Evolutionary conservation across 106 monocot genomes (phyloP), one percentile per base, ranked within the genome.

Genomic region (Acorus calamus): DNA sequence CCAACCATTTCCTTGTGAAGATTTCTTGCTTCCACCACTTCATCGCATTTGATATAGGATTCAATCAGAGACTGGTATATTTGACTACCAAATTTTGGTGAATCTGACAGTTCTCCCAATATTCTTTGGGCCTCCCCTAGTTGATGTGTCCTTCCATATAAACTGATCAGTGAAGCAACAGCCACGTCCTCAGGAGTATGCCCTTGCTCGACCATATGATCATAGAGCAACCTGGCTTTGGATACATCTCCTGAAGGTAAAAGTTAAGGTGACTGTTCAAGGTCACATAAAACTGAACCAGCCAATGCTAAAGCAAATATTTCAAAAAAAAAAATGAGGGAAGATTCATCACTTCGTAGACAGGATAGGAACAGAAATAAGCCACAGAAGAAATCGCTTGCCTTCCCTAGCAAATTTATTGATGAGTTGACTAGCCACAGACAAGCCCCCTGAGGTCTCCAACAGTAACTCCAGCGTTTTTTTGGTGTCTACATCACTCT

Each of bases 371-470:
- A 44, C 4, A 61, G 14, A 70, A 14, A 60, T 8, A 42, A 42
- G 44, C 55, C 14, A 64, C 9, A 28, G 28, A 10, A 47, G 13
- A 66, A 54, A 51, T 45, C 68, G 50, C 84, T 73, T 82, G 62
- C 96, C 96, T 88, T 88, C 79, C 74, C 79, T 87, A 65, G 66
- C 71, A 69, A 85, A 98, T 71, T 85, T 91, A 60, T 57, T 75
- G 54, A 98, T 83, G 55, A 98, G 67, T 73, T 77, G 83, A 59
- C 70, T 92, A 42, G 73, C 78, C 51, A 71, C 65, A 47, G 78
- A 71, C 61, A 77, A 69, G 14, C 91, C 98, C 70, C 47, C 57
- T 44, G 56, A 57, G 66, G 69, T 81, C 55, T 69, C 73, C 52
- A 80, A 46, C 69, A 98, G 52, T 63, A 82, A 75, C 53, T 79